phyloP scores from a whole-genome alignment of 352 stramenopile species.

The Phytophthora ramorum region DNA sequence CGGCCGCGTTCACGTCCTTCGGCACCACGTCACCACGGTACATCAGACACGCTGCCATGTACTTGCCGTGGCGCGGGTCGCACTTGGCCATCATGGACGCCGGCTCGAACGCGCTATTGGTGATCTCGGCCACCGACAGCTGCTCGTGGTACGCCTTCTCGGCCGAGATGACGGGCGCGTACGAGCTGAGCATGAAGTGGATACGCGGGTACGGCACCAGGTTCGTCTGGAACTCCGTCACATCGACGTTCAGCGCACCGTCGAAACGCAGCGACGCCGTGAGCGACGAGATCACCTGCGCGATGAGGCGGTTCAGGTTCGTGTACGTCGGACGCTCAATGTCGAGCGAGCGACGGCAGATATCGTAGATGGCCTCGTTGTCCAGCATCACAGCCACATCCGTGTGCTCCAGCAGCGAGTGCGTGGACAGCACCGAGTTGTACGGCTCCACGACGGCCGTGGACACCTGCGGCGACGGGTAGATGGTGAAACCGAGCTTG shows the following conservation, averaged over 20 bases:
- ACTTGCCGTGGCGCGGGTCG: conserved; percentile 98
- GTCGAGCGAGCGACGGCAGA: conserved; percentile 95
- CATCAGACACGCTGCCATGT: conserved; percentile 99
- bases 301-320: conserved; percentile 98
- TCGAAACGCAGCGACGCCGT: conserved; percentile 97
- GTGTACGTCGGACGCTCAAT: conserved; percentile 96
- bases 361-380: conserved; percentile 97
- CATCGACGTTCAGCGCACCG: conserved; percentile 96
- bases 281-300: conserved; percentile 96
- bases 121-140: conserved; percentile 96
- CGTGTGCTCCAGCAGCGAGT: conserved; percentile 96
- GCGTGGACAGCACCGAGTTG: conserved; percentile 96
- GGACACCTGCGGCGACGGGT: conserved; percentile 96
- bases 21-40: conserved; percentile 97
- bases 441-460: conserved; percentile 98
- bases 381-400: conserved; percentile 96
- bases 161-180: conserved; percentile 95
- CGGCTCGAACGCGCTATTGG: conserved; percentile 96
- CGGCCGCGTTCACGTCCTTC: conserved; percentile 96
- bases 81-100: conserved; percentile 98
- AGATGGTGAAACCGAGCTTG: conserved; percentile 98
- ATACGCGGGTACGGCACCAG: conserved; percentile 97
- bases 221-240: conserved; percentile 98
- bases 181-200: conserved; percentile 98
- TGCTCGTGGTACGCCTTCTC: conserved; percentile 96